phyloP scores from a whole-genome alignment of 2,329 filamentous ascomycete species.

The Sarocladiaceae sp. region DNA sequence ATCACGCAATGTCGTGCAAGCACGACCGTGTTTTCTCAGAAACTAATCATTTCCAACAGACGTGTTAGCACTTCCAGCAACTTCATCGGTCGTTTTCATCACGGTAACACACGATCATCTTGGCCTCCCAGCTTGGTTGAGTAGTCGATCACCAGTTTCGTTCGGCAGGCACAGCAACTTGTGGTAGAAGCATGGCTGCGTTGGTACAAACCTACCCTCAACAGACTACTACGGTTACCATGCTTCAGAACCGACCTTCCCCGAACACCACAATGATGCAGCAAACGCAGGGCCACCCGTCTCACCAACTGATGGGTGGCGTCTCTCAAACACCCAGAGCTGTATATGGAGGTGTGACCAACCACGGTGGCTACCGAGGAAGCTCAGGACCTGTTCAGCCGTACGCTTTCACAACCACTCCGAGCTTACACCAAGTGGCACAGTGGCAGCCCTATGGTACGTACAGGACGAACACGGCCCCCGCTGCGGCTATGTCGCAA shows the following conservation, averaged over 20 bases:
- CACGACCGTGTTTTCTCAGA: too few relatives aligned
- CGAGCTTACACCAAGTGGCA: constrained; percentile 50
- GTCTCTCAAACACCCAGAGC: constrained; percentile 25
- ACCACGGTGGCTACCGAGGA: constrained; percentile 46
- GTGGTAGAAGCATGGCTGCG: constrained; percentile 63
- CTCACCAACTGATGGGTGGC: constrained; percentile 33
- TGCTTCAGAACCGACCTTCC: constrained; percentile 67
- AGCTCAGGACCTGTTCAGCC: constrained; percentile 60
- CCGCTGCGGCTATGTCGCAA: constrained; percentile 31
- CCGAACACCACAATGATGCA: constrained; percentile 45
- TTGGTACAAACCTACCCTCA: constrained; percentile 76
- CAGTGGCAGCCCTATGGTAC: constrained; percentile 43
- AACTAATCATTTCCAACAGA: too few relatives aligned
- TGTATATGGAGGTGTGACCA: constrained; percentile 23
- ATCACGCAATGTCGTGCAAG: too few relatives aligned
- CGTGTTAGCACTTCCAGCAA: too few relatives aligned
- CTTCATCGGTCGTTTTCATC: too few relatives aligned
- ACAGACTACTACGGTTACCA: constrained; percentile 65
- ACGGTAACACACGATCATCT: not conserved
- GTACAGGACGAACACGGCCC: constrained; percentile 42
- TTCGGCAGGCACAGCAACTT: not conserved
- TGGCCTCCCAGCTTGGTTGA: not conserved
- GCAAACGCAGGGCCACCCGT: constrained; percentile 29
- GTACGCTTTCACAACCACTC: constrained; percentile 70
- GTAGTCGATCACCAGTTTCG: not conserved